Evolutionary conservation across 352 stramenopile genomes (phyloP), one percentile per base, ranked within the genome.

Genomic region (Pythium rishiriense): DNA sequence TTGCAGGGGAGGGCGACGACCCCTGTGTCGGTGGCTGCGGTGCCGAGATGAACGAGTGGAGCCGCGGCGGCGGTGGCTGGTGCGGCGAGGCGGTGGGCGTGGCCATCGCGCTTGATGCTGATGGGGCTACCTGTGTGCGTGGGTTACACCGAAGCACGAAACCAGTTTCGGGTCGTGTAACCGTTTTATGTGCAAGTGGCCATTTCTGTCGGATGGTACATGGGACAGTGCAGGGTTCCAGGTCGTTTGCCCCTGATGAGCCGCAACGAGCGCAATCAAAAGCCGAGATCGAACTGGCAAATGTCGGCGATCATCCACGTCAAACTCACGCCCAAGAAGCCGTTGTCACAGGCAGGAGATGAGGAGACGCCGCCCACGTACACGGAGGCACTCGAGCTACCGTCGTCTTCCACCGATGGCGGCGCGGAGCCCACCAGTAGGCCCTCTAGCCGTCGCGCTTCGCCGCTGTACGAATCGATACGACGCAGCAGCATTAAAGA

Each of bases 401-500:
- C 52, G 4, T 15, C 24, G 39, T 14, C 37, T n/a, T n/a, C n/a
- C n/a, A n/a, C n/a, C 7, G 37, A 43, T 4, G 37, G 6, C 37
- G 6, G 6, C 37, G 37, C 37, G 10, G 6, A 14, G 33, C n/a
- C 22, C n/a, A 21, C 29, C 26, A 12, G 1, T 9, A 25, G 21
- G 25, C 49, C 19, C 49, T 28, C 21, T 28, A 66, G 21, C 43
- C 61, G 14, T 48, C 51, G 41, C 50, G 39, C 17, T 55, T 61
- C 15, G 31, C 31, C 6, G 31, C 6, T 35, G n/a, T 7, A n/a
- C 37, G 54, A 64, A 5, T 29, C 14, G 5, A 21, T 29, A 1
- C 3, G 72, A 68, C 21, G 69, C 73, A 26, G 55, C 45, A 66
- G 47, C 21, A 24, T 51, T 29, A 26, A 48, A 21, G 50, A 67